Evolutionary conservation across 2,329 filamentous ascomycete species (phyloP).

Genomic region (Alternaria atra): DNA sequence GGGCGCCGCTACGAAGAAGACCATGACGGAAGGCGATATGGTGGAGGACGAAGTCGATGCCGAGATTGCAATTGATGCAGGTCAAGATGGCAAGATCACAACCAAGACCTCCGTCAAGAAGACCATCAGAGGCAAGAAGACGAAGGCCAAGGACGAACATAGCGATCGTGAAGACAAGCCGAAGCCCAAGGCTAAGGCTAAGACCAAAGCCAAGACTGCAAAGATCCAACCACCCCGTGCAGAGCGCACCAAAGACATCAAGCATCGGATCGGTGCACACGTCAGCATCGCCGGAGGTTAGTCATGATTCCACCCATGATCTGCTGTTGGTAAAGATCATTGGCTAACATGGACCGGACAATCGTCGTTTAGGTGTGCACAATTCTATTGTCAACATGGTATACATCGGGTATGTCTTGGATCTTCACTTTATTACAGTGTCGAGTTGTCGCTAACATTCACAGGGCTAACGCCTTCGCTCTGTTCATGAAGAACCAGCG

Average conservation of each 20-base stretch:
- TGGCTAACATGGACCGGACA: slow-evolving; percentile 29
- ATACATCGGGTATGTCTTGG: slow-evolving; percentile 69
- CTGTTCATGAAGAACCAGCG: slow-evolving; percentile 96
- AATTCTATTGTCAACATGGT: slow-evolving; percentile 82
- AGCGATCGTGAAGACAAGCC: slow-evolving; percentile 8
- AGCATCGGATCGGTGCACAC: slow-evolving; percentile 91
- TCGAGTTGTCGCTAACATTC: slow-evolving; percentile 33
- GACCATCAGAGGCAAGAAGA: slow-evolving; percentile 1
- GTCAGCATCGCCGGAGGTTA: slow-evolving; percentile 87
- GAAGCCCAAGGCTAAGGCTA: slow-evolving; percentile 35
- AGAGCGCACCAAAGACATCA: slow-evolving; percentile 73
- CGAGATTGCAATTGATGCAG: slow-evolving; percentile 8
- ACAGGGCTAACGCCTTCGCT: slow-evolving; percentile 86
- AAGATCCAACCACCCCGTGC: slow-evolving; percentile 70
- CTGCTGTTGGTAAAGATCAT: not conserved
- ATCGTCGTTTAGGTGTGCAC: slow-evolving; percentile 73
- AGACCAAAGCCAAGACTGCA: slow-evolving; percentile 55
- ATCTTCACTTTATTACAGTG: not conserved
- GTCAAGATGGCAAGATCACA: slow-evolving; percentile 6
- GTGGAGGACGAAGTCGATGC: not conserved
- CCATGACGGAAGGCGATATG: not conserved
- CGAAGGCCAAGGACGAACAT: slow-evolving; percentile 4
- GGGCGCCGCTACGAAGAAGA: slow-evolving; percentile 1
- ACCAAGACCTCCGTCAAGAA: not conserved
- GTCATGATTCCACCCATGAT: slow-evolving; percentile 28